Conservation (phyloP, 2,329 filamentous ascomycete genomes). For the Thielaviopsis euricoi region DNA sequence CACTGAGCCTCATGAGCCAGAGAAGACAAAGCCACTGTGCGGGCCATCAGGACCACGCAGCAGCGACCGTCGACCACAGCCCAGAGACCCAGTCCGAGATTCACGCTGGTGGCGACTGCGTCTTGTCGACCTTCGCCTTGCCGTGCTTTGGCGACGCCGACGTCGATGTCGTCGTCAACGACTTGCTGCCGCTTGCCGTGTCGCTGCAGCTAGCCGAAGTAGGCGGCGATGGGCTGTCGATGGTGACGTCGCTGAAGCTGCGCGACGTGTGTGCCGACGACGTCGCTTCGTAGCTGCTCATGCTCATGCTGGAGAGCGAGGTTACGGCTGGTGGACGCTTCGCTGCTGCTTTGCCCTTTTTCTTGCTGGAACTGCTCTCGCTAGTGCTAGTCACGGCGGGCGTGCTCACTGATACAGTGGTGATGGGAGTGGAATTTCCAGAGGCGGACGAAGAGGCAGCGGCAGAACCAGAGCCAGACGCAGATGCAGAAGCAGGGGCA, state of each 20-base stretch:
- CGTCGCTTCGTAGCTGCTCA: neutral
- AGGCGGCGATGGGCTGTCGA: neutral
- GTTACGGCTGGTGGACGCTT: neutral
- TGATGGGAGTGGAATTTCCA: neutral
- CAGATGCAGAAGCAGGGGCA: too few relatives aligned
- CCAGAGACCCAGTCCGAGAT: neutral
- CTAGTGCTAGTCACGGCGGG: too few relatives aligned
- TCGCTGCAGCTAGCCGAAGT: neutral
- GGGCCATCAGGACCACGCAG: neutral
- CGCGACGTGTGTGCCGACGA: neutral
- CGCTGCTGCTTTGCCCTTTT: neutral
- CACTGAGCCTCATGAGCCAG: neutral
- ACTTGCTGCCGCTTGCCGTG: too few relatives aligned
- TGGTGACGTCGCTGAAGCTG: neutral
- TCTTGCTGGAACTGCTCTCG: neutral
- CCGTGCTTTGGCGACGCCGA: too few relatives aligned
- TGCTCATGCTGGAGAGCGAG: slow-evolving; percentile 3
- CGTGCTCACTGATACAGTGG: neutral
- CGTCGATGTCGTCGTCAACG: too few relatives aligned
- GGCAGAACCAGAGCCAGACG: too few relatives aligned
- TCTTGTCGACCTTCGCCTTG: too few relatives aligned
- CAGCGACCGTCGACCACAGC: neutral
- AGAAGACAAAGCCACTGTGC: neutral
- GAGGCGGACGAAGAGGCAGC: too few relatives aligned
- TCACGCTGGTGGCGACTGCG: neutral